Evolutionary conservation across 768 basidiomycete species (phyloP).

Genomic region (Panus rudis): DNA sequence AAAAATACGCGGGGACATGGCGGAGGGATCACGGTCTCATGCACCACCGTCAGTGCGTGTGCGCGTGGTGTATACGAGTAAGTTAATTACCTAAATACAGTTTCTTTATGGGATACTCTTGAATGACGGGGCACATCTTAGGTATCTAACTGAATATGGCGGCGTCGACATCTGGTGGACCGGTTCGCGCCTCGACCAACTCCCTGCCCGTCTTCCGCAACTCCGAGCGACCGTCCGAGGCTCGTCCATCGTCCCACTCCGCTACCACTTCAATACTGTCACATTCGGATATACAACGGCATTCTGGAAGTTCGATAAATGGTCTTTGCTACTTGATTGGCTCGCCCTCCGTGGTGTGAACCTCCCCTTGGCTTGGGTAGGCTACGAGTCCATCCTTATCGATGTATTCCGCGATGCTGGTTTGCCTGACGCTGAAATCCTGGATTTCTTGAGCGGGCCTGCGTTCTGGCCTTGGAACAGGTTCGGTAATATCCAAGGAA

Average conservation of each 20-base stretch:
- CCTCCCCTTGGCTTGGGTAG: conserved; percentile 35
- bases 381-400: conserved; percentile 31
- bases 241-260: conserved; percentile 30
- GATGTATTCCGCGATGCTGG: conserved; percentile 33
- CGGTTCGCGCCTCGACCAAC: conserved; percentile 29
- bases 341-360: conserved; percentile 34
- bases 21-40: conserved; percentile 24
- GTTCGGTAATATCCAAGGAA: conserved; percentile 36
- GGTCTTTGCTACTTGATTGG: conserved; percentile 35
- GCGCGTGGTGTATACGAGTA: conserved; percentile 33
- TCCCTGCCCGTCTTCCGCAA: conserved; percentile 24
- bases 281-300: conserved; percentile 35
- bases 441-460: conserved; percentile 29
- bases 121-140: conserved; percentile 4
- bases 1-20: conserved; percentile 17
- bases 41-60: conserved; percentile 31
- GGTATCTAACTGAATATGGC: conserved; percentile 30
- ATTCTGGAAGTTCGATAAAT: conserved; percentile 33
- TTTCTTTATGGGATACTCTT: neutral
- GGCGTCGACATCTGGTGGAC: conserved; percentile 39
- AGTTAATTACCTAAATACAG: conserved; percentile 9
- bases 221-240: conserved; percentile 26
- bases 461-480: conserved; percentile 37
- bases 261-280: conserved; percentile 38
- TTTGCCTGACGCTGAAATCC: conserved; percentile 28